Evolutionary conservation across 371 early-diverging fungal genomes (phyloP).

Genomic region (Mucor piriformis): DNA sequence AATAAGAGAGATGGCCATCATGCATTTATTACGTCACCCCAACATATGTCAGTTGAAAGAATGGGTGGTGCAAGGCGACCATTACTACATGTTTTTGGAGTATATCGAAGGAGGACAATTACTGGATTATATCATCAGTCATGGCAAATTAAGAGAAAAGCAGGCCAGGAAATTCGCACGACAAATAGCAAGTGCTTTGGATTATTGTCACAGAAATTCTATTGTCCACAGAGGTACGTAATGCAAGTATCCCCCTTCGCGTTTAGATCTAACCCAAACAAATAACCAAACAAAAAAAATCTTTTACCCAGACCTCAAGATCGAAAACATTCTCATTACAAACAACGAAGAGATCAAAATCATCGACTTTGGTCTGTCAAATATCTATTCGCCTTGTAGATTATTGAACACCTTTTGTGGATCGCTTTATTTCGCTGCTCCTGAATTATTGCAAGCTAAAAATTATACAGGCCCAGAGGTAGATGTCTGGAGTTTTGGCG

Average conservation of each 20-base stretch:
- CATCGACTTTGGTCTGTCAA: conserved; percentile 93
- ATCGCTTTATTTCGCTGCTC: conserved; percentile 82
- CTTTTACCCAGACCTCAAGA: conserved; percentile 84
- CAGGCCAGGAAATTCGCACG: conserved; percentile 76
- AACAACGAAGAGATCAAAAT: conserved; percentile 78
- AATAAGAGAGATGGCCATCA: conserved; percentile 79
- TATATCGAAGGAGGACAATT: conserved; percentile 77
- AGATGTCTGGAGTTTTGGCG: conserved; percentile 93
- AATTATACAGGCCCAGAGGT: conserved; percentile 87
- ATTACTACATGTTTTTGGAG: conserved; percentile 90
- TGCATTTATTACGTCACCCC: conserved; percentile 83
- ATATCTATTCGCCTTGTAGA: conserved; percentile 70
- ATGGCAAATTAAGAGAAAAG: conserved; percentile 67
- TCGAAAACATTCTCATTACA: conserved; percentile 89
- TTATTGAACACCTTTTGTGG: conserved; percentile 83
- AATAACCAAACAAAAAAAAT: background rate
- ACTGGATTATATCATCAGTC: conserved; percentile 76
- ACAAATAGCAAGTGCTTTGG: conserved; percentile 73
- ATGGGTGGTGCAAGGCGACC: conserved; percentile 67
- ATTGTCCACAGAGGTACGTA: conserved; percentile 32
- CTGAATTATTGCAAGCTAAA: conserved; percentile 85
- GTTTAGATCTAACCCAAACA: conserved; percentile 73
- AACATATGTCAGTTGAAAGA: conserved; percentile 73
- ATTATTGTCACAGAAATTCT: conserved; percentile 53
- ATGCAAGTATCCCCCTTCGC: background rate